These are phyloP conservation scores for Marasmius fiardii DNA, from an alignment of 1,284 basidiomycete genomes.

Conservation along the genomic window DNA sequence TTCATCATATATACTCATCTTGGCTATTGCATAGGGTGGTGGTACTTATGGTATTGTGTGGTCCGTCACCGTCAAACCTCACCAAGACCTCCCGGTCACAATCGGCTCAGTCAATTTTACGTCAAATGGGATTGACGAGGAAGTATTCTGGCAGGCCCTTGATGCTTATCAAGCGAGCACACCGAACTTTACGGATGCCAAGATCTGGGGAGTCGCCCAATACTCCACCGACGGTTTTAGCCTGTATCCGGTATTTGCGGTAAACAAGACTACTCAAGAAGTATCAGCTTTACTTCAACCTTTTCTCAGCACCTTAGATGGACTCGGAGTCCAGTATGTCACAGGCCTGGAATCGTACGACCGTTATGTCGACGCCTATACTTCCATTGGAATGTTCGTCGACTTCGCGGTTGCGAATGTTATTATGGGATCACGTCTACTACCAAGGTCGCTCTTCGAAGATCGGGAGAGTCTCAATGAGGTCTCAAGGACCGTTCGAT, in stretches of 20 bases:
- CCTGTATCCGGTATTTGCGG: neutral
- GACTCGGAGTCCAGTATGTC: constrained; percentile 4
- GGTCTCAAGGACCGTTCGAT: constrained; percentile 7
- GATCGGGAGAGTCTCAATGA: constrained; percentile 1
- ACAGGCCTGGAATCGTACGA: neutral
- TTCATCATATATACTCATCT: neutral
- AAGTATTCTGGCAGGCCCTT: constrained; percentile 15
- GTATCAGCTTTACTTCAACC: neutral
- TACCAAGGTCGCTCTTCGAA: constrained; percentile 12
- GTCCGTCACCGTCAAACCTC: neutral
- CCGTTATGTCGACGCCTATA: neutral
- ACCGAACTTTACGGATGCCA: constrained; percentile 3
- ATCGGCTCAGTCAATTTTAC: constrained; percentile 11
- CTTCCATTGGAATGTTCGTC: neutral
- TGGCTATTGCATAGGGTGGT: neutral
- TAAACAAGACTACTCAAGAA: constrained; percentile 1
- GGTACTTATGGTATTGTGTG: constrained; percentile 4
- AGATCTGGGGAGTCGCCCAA: neutral
- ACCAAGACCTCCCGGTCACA: constrained; percentile 14
- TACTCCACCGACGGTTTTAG: neutral
- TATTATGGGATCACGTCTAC: constrained; percentile 13
- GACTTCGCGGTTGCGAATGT: constrained; percentile 3
- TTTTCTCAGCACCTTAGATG: constrained; percentile 2
- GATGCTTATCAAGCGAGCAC: constrained; percentile 11
- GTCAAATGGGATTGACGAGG: constrained; percentile 5